phyloP scores from a whole-genome alignment of 129 eudicot genomes.

The Cynara cardunculus region DNA sequence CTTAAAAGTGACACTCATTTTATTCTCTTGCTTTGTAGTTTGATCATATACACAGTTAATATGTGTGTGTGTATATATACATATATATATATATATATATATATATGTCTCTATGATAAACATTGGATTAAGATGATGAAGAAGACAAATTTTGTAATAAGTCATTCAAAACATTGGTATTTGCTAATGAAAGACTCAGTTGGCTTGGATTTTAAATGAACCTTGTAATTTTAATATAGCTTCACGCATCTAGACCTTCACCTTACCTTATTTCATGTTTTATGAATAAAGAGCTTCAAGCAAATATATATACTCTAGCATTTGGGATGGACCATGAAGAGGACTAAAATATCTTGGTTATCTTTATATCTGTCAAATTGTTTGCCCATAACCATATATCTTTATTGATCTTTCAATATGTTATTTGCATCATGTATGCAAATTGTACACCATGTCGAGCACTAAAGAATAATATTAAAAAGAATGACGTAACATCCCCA shows the following conservation, averaged over 20 bases:
- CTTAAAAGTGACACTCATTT: slow-evolving; percentile 7
- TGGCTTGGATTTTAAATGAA: too few species aligned
- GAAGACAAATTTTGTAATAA: not conserved
- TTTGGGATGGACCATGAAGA: not conserved
- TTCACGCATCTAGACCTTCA: too few species aligned
- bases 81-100: too few species aligned
- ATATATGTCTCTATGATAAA: too few species aligned
- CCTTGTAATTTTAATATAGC: too few species aligned
- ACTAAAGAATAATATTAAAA: not conserved
- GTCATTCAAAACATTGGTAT: not conserved
- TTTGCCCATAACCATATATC: not conserved
- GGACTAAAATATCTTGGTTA: not conserved
- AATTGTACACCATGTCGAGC: too few species aligned
- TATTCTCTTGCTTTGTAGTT: not conserved
- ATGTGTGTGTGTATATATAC: too few species aligned
- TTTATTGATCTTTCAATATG: not conserved
- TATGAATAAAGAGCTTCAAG: not conserved
- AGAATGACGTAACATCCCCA: slow-evolving; percentile 2
- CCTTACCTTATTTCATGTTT: not conserved
- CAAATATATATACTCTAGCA: not conserved
- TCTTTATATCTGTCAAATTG: not conserved
- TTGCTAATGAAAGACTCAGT: not conserved
- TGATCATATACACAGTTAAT: not conserved
- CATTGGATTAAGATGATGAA: not conserved
- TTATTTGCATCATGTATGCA: not conserved